Evolutionary conservation across 176 grass and related monocot species (phyloP).

Genomic region (Pontederia crassipes): DNA sequence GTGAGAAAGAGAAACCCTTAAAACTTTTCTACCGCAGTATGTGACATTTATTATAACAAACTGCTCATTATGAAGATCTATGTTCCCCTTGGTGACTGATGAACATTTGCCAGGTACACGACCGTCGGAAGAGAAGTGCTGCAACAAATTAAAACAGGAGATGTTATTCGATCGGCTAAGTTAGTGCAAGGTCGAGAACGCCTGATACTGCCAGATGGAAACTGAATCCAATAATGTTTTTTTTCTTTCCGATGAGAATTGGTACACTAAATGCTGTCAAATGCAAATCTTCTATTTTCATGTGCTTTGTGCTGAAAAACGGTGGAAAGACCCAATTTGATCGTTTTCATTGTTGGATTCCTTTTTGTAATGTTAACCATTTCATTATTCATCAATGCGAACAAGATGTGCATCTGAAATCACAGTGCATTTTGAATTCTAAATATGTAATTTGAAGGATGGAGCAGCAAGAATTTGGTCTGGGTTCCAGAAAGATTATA

Average conservation of each 20-base stretch:
- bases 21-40: too few species aligned
- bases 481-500: too few species aligned
- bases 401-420: too few species aligned
- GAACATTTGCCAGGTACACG: constrained; percentile 45
- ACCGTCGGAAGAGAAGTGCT: constrained; percentile 64
- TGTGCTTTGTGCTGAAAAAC: not conserved
- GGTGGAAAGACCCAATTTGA: not conserved
- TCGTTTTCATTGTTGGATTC: too few species aligned
- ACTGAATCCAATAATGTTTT: constrained; percentile 21
- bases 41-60: not conserved
- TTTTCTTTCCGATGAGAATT: too few species aligned
- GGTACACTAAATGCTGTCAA: too few species aligned
- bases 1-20: too few species aligned
- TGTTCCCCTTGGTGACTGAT: not conserved
- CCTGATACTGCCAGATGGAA: constrained; percentile 58
- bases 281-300: not conserved
- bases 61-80: not conserved
- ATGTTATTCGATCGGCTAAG: constrained; percentile 74
- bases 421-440: too few species aligned
- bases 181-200: constrained; percentile 65
- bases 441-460: too few species aligned
- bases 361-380: too few species aligned
- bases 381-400: too few species aligned
- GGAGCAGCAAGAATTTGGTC: too few species aligned
- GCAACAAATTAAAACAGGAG: constrained; percentile 80